Conservation (phyloP, 75 land plant genomes). For the Sequoia sempervirens region DNA sequence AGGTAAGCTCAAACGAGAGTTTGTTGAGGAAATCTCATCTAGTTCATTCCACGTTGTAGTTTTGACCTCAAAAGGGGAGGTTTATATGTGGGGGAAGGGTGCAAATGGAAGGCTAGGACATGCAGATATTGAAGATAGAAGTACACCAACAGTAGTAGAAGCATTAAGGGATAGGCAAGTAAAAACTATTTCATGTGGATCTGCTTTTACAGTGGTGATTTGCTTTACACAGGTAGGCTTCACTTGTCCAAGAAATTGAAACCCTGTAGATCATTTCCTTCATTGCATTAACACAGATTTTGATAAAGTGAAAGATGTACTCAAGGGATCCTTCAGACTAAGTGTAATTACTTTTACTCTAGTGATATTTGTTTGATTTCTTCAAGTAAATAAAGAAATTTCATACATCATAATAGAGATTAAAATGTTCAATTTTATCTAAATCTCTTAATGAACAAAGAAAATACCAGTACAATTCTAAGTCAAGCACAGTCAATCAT, state of each 20-base stretch:
- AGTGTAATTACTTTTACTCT: constrained; percentile 8
- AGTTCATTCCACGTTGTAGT: too few species aligned
- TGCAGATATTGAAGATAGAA: too few species aligned
- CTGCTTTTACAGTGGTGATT: too few species aligned
- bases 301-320: constrained; percentile 31
- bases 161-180: too few species aligned
- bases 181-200: too few species aligned
- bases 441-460: neutral
- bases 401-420: neutral
- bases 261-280: constrained; percentile 34
- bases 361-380: neutral
- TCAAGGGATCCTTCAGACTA: constrained; percentile 37
- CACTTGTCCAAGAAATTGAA: constrained; percentile 21
- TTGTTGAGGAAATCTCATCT: too few species aligned
- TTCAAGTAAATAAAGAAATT: neutral
- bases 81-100: too few species aligned
- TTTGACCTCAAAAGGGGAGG: too few species aligned
- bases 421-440: neutral
- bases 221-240: constrained; percentile 30
- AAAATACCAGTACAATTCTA: neutral
- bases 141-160: too few species aligned
- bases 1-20: too few species aligned
- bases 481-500: neutral
- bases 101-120: too few species aligned
- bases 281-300: constrained; percentile 39